Conservation (phyloP, 1,284 basidiomycete species). For the Boletus smithii region DNA sequence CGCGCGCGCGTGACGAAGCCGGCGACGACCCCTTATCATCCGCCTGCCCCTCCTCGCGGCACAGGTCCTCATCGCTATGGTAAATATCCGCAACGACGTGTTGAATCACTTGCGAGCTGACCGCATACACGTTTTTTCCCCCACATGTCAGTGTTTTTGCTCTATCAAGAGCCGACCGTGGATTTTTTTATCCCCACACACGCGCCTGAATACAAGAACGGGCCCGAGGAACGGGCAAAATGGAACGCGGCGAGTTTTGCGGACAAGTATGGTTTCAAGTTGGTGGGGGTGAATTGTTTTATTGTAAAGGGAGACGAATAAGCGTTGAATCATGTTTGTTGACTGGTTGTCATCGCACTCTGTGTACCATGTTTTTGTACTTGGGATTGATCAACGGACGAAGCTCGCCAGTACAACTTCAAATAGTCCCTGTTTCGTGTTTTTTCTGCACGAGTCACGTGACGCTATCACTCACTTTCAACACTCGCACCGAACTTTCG, state of each 20-base stretch:
- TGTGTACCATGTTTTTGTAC: too few species aligned
- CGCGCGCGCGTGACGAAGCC: conserved; percentile 44
- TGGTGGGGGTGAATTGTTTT: conserved; percentile 62
- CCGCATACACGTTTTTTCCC: not conserved
- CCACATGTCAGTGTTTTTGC: conserved; percentile 46
- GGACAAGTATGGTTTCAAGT: conserved; percentile 47
- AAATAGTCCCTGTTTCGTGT: too few species aligned
- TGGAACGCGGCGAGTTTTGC: conserved; percentile 58
- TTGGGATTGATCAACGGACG: too few species aligned
- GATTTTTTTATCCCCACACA: conserved; percentile 43
- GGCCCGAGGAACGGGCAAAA: conserved; percentile 45
- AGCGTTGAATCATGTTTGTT: not conserved
- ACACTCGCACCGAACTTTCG: too few species aligned
- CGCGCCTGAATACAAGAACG: conserved; percentile 46
- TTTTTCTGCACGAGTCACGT: not conserved
- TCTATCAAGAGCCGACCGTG: conserved; percentile 56
- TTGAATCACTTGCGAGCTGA: not conserved
- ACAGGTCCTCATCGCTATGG: conserved; percentile 61
- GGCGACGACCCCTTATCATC: conserved; percentile 54
- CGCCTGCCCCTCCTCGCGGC: conserved; percentile 54
- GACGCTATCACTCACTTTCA: too few species aligned
- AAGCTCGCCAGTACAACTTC: too few species aligned
- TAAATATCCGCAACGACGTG: conserved; percentile 25
- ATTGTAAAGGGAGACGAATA: conserved; percentile 26
- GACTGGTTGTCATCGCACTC: not conserved